Evolutionary conservation across 2,329 filamentous ascomycete species (phyloP).

Genomic region (Stenocarpella maydis): DNA sequence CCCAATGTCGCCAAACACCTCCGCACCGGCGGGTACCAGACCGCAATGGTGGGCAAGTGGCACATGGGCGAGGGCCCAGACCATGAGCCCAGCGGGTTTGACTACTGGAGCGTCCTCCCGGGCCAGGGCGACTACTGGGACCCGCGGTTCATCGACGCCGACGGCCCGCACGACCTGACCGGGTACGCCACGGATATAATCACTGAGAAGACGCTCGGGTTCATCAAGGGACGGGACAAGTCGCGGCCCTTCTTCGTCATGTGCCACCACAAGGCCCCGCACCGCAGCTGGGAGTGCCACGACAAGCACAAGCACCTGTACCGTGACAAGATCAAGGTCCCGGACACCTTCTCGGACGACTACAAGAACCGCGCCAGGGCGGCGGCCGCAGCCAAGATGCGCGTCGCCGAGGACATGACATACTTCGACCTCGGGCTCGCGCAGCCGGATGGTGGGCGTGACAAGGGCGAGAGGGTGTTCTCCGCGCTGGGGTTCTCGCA

Average conservation of each 20-base stretch:
- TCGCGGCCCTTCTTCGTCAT: conserved; percentile 60
- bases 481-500: conserved; percentile 38
- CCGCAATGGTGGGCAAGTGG: conserved; percentile 63
- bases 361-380: conserved; percentile 62
- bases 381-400: conserved; percentile 59
- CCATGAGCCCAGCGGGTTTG: conserved; percentile 59
- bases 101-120: conserved; percentile 60
- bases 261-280: conserved; percentile 65
- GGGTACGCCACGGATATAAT: conserved; percentile 63
- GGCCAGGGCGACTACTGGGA: conserved; percentile 63
- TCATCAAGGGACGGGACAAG: conserved; percentile 45
- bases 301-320: conserved; percentile 58
- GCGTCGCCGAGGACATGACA: conserved; percentile 59
- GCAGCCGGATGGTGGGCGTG: conserved; percentile 58
- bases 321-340: conserved; percentile 53
- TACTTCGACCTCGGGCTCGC: conserved; percentile 60
- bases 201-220: conserved; percentile 57
- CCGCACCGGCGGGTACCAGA: conserved; percentile 55
- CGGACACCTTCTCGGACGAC: conserved; percentile 61
- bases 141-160: conserved; percentile 55
- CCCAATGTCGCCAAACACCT: conserved; percentile 62
- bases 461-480: conserved; percentile 41
- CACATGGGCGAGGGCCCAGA: conserved; percentile 57
- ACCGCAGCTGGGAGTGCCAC: conserved; percentile 61
- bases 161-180: conserved; percentile 42